phyloP scores from a whole-genome alignment of 2,329 filamentous ascomycete species.

The Aspergillus fumigatiaffinis region DNA sequence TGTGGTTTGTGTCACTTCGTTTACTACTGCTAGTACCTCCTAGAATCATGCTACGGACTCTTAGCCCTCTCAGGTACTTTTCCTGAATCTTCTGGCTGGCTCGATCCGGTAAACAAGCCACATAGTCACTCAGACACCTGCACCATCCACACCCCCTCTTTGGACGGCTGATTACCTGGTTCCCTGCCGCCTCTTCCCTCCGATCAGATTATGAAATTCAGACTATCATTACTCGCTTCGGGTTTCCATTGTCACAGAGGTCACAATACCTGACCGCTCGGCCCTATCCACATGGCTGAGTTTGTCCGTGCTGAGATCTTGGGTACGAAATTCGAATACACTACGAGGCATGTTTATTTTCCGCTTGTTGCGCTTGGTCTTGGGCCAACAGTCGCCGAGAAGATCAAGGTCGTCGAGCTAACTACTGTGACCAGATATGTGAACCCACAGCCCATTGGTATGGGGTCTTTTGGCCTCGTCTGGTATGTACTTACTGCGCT shows the following conservation, averaged over 20 bases:
- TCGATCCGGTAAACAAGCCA: neutral
- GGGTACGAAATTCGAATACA: conserved; percentile 99
- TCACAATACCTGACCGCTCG: neutral
- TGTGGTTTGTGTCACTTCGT: neutral
- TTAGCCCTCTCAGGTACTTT: neutral
- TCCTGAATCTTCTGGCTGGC: neutral
- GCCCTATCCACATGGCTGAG: conserved; percentile 72
- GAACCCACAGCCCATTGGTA: conserved; percentile 94
- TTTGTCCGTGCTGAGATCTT: conserved; percentile 99
- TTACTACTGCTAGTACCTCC: neutral
- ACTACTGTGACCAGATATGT: conserved; percentile 66
- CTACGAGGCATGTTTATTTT: conserved; percentile 68
- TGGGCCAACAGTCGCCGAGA: neutral
- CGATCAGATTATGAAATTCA: neutral
- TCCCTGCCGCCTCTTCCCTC: neutral
- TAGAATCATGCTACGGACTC: no score
- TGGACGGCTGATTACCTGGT: neutral
- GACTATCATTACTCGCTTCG: neutral
- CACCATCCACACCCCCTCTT: neutral
- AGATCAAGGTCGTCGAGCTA: conserved; percentile 11
- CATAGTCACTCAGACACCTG: neutral
- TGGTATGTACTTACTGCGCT: conserved; percentile 58
- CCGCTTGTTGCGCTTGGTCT: neutral
- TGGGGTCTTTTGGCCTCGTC: conserved; percentile 97
- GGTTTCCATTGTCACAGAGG: neutral